Conservation (phyloP, 2,329 filamentous ascomycete genomes). For the Aspergillus eucalypticola region DNA sequence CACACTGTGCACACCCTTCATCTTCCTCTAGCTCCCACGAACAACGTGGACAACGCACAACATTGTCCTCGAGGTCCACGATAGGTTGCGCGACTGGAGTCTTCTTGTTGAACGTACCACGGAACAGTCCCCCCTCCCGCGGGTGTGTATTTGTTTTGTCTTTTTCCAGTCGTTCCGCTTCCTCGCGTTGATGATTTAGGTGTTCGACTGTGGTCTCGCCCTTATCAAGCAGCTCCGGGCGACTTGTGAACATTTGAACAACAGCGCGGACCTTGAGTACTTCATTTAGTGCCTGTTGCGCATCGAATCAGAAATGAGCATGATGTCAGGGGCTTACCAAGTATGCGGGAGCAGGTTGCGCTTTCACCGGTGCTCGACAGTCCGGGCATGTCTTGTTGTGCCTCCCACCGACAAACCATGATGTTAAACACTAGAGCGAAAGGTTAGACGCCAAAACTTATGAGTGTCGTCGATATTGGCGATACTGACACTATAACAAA, state of each 20-base stretch:
- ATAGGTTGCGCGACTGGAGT: conserved; percentile 43
- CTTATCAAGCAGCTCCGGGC: conserved; percentile 61
- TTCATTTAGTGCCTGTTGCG: conserved; percentile 1
- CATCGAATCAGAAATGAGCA: background rate
- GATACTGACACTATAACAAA: conserved; percentile 64
- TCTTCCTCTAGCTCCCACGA: conserved; percentile 65
- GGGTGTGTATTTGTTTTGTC: conserved; percentile 58
- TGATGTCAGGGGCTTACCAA: conserved; percentile 47
- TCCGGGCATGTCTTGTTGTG: conserved; percentile 68
- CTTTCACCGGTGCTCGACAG: conserved; percentile 61
- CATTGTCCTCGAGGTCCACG: conserved; percentile 60
- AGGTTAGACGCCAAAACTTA: conserved; percentile 13
- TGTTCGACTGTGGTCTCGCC: conserved; percentile 67
- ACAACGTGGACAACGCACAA: conserved; percentile 64
- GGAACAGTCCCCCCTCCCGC: conserved; percentile 61
- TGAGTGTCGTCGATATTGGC: background rate
- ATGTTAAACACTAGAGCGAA: conserved; percentile 55
- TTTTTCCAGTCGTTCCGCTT: conserved; percentile 59
- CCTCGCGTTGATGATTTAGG: conserved; percentile 57
- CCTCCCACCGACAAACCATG: conserved; percentile 56
- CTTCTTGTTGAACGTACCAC: conserved; percentile 56
- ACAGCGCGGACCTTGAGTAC: conserved; percentile 60
- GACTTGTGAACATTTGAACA: conserved; percentile 62
- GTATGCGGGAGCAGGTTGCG: conserved; percentile 65
- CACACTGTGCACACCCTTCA: conserved; percentile 55